Evolutionary conservation across 2,329 filamentous ascomycete genomes (phyloP), one percentile per base, ranked within the genome.

Genomic region (Botryotinia convoluta): DNA sequence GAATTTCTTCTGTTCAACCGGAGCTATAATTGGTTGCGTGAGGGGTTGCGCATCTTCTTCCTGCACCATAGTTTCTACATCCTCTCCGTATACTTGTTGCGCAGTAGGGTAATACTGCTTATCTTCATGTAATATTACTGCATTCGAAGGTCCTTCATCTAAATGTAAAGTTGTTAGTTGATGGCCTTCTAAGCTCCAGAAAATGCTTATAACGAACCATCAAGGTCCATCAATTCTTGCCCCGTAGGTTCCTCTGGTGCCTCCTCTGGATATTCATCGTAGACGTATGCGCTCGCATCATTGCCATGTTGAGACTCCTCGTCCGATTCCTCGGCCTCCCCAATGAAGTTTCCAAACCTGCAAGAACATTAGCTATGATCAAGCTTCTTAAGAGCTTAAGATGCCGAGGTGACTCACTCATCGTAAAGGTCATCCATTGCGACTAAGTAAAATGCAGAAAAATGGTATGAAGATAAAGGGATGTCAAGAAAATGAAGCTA

Each of bases 21-120:
- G 96, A 69, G 93, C 94, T 81, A 99, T 93, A 75, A 99, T 98
- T 45, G 96, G 96, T 80, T 98, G 90, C 44, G 93, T 90, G 75
- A 99, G 87, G 64, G 95, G 93, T 82, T 99, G 96, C 74, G 95
- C 93, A 85, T 99, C 96, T 84, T 98, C 96, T 83, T 99, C 96
- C 81, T 98, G 93, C 54, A 99, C 95, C 83, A 97, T 85, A 1
- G 95, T 96, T 84, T 99, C 96, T 79, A 99, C 96, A 83, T 96
- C 95, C 78, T 91, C 88, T 70, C 96, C 96, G 82, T 98, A 99
- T 60, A 97, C 91, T 83, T 99, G 96, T 81, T 95, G 91, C 73
- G 96, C 96, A n/a, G 95, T 97, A 44, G 96, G 96, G 81, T 99
- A 99, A 83, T 99, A 99, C 82, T 98, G 96, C 83, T 99, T 99